These are phyloP conservation scores for Neodidymelliopsis sp. DNA, from an alignment of 2,329 filamentous ascomycete species.

Conservation along the genomic window DNA sequence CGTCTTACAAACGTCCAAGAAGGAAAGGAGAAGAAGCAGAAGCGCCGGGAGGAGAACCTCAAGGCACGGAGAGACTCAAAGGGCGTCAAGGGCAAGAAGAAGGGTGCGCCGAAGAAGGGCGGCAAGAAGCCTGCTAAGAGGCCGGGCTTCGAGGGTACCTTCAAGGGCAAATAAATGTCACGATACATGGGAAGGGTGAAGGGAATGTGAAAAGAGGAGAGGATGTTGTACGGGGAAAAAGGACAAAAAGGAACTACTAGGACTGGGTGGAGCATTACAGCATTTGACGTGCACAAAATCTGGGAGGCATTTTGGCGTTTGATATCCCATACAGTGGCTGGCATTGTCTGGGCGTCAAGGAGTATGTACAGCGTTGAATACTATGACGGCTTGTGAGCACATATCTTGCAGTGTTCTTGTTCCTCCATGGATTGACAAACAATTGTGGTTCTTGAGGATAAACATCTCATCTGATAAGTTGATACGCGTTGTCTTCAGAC, in stretches of 20 bases:
- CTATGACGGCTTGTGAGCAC: constrained; percentile 24
- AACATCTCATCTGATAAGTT: too few species aligned
- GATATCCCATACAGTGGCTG: constrained; percentile 37
- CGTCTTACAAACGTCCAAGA: constrained; percentile 55
- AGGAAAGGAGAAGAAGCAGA: constrained; percentile 58
- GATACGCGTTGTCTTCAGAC: too few species aligned
- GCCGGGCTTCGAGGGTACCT: constrained; percentile 71
- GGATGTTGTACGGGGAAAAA: not conserved
- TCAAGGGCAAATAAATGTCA: constrained; percentile 59
- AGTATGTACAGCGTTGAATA: constrained; percentile 35
- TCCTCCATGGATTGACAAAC: too few species aligned
- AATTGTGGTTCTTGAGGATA: too few species aligned
- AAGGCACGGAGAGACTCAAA: constrained; percentile 78
- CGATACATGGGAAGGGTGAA: not conserved
- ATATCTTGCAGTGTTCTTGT: too few species aligned
- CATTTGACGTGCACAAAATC: constrained; percentile 23
- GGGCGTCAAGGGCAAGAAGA: constrained; percentile 72
- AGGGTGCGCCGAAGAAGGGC: constrained; percentile 55
- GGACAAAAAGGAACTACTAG: constrained; percentile 1
- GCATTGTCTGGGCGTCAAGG: constrained; percentile 36
- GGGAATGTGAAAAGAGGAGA: not conserved
- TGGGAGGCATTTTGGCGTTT: constrained; percentile 38
- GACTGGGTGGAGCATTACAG: constrained; percentile 1
- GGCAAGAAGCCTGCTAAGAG: constrained; percentile 60
- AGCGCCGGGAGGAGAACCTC: constrained; percentile 62